phyloP scores from a whole-genome alignment of 768 basidiomycete genomes.

The Kwoniella dendrophila region DNA sequence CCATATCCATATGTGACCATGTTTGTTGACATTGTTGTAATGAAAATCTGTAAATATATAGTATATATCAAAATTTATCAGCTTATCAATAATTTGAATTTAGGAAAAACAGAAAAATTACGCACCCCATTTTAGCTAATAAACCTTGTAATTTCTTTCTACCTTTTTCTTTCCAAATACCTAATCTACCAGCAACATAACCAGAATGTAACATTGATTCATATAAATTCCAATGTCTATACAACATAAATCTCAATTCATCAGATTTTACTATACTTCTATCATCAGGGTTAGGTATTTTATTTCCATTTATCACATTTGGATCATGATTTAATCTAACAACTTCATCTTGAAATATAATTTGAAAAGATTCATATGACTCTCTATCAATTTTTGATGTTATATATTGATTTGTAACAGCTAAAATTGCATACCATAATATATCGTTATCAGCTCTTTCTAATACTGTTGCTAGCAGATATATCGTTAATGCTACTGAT shows the following conservation, averaged over 20 bases:
- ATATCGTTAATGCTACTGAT: slow-evolving; percentile 84
- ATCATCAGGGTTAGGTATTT: slow-evolving; percentile 69
- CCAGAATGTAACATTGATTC: slow-evolving; percentile 98
- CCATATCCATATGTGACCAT: slow-evolving; percentile 94
- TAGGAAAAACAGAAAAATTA: slow-evolving; percentile 4
- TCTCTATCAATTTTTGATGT: slow-evolving; percentile 84
- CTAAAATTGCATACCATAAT: slow-evolving; percentile 91
- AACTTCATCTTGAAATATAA: slow-evolving; percentile 86
- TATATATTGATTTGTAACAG: slow-evolving; percentile 88
- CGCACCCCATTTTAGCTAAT: slow-evolving; percentile 97
- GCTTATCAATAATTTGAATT: not conserved
- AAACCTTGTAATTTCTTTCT: slow-evolving; percentile 84
- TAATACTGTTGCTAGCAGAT: slow-evolving; percentile 83
- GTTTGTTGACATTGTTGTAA: slow-evolving; percentile 90
- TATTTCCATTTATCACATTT: slow-evolving; percentile 6
- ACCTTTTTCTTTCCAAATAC: slow-evolving; percentile 94
- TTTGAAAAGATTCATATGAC: slow-evolving; percentile 77
- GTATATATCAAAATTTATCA: not conserved
- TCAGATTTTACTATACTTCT: slow-evolving; percentile 76
- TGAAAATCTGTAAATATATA: slow-evolving; percentile 89
- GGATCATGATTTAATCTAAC: slow-evolving; percentile 74
- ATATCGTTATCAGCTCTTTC: slow-evolving; percentile 92
- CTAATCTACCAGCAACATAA: slow-evolving; percentile 91
- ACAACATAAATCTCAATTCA: slow-evolving; percentile 90
- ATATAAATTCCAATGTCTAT: slow-evolving; percentile 96